These are phyloP conservation scores for Ogataea chonburiensis DNA, from an alignment of 805 yeast species.

Conservation along the genomic window DNA sequence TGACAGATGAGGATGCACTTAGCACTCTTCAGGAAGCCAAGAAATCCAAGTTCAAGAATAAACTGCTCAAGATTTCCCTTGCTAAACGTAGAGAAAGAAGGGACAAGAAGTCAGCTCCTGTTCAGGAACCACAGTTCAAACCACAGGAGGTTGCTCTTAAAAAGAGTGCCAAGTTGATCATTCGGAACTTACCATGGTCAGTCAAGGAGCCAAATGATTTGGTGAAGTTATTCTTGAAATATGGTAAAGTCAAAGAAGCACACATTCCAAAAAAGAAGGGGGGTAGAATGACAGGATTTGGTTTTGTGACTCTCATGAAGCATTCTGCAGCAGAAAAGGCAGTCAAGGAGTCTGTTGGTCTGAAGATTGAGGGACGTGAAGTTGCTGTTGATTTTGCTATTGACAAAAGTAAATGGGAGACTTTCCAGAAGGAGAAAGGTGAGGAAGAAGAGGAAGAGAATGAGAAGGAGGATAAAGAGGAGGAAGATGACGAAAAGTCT, in stretches of 20 bases:
- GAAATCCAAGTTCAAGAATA: constrained; percentile 62
- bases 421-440: constrained; percentile 45
- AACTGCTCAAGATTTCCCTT: constrained; percentile 71
- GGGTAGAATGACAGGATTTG: constrained; percentile 93
- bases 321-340: constrained; percentile 76
- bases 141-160: constrained; percentile 25
- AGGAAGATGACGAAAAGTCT: constrained; percentile 34
- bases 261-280: constrained; percentile 84
- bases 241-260: constrained; percentile 86
- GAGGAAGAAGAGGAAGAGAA: constrained; percentile 41
- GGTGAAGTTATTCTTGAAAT: constrained; percentile 66
- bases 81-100: constrained; percentile 92
- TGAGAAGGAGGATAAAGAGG: constrained; percentile 37
- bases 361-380: constrained; percentile 83
- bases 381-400: constrained; percentile 95
- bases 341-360: constrained; percentile 66
- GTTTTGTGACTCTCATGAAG: constrained; percentile 87
- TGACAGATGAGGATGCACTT: constrained; percentile 77
- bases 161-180: constrained; percentile 80
- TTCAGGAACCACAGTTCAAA: constrained; percentile 27
- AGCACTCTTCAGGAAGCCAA: constrained; percentile 69
- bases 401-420: constrained; percentile 82
- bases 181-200: constrained; percentile 96
- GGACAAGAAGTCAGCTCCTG: constrained; percentile 14
- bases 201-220: constrained; percentile 74